Percentiles rank a stretch among this genome's conserved stretches.
phyloP scores from a whole-genome alignment of 2,329 filamentous ascomycete genomes.

The Hypoxylon sp. region DNA sequence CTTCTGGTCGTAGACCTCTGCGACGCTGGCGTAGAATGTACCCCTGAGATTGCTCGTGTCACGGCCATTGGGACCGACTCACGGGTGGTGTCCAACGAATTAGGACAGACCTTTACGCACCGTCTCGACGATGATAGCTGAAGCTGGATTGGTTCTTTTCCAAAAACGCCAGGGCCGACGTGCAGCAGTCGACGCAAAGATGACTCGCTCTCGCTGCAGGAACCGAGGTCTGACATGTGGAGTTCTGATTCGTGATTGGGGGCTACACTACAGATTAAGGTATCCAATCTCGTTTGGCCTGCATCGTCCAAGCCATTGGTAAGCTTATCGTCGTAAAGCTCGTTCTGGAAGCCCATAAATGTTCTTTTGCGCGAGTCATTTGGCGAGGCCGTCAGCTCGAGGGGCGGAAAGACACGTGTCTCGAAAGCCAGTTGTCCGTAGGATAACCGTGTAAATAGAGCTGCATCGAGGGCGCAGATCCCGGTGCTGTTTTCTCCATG shows the following conservation, averaged over 20 bases:
- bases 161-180: slow-evolving; percentile 5
- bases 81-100: neutral
- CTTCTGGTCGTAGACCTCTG: slow-evolving; percentile 3
- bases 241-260: slow-evolving; percentile 23
- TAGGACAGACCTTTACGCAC: neutral
- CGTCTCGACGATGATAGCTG: slow-evolving; percentile 1
- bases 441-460: slow-evolving; percentile 6
- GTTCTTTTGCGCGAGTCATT: slow-evolving; percentile 6
- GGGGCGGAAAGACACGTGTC: slow-evolving; percentile 1
- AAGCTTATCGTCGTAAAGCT: slow-evolving; percentile 39
- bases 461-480: neutral
- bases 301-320: slow-evolving; percentile 24
- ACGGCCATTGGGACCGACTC: neutral
- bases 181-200: neutral
- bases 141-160: slow-evolving; percentile 13
- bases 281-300: slow-evolving; percentile 29
- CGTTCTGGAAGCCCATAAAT: neutral
- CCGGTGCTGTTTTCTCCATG: neutral
- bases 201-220: slow-evolving; percentile 29
- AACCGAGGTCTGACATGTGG: slow-evolving; percentile 33
- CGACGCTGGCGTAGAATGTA: slow-evolving; percentile 8
- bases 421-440: slow-evolving; percentile 10
- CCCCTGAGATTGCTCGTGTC: slow-evolving; percentile 7
- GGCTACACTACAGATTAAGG: slow-evolving; percentile 19
- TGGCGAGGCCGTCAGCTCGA: slow-evolving; percentile 18